Conservation (phyloP, 768 basidiomycete species). For the Lactifluus rugatus region DNA sequence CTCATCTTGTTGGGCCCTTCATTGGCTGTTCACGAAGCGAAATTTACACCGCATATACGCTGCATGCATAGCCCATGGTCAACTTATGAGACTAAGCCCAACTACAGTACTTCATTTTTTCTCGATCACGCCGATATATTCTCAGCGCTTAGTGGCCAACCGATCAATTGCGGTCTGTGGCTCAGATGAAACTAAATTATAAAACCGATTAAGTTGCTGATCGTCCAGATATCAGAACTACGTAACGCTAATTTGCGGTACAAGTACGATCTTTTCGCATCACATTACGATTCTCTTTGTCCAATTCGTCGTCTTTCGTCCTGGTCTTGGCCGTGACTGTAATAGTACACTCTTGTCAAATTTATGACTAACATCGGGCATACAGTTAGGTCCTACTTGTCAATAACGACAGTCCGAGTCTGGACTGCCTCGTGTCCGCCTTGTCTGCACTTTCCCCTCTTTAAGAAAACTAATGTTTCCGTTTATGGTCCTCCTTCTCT, state of each 20-base stretch:
- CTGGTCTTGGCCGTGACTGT: neutral
- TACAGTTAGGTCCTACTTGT: no score
- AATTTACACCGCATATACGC: no score
- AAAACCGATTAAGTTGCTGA: neutral
- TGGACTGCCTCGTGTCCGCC: neutral
- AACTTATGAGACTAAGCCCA: no score
- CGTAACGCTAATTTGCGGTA: no score
- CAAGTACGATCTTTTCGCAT: no score
- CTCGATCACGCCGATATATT: no score
- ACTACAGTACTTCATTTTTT: neutral
- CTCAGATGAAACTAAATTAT: neutral
- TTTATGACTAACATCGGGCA: no score
- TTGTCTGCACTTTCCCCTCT: neutral
- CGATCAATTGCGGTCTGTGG: neutral
- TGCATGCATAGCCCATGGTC: no score
- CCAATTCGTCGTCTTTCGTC: neutral
- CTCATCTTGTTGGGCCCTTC: neutral
- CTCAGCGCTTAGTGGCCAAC: no score
- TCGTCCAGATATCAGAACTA: neutral
- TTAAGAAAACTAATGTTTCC: constrained; percentile 9
- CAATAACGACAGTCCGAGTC: neutral
- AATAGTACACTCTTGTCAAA: neutral
- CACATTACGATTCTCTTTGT: no score
- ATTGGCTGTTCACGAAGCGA: no score
- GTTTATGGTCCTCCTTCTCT: neutral